A percentile compares a stretch with the other conserved stretches of the same genome.
Evolutionary conservation across 1,284 basidiomycete species (phyloP).

Genomic region (Boletus mariae): DNA sequence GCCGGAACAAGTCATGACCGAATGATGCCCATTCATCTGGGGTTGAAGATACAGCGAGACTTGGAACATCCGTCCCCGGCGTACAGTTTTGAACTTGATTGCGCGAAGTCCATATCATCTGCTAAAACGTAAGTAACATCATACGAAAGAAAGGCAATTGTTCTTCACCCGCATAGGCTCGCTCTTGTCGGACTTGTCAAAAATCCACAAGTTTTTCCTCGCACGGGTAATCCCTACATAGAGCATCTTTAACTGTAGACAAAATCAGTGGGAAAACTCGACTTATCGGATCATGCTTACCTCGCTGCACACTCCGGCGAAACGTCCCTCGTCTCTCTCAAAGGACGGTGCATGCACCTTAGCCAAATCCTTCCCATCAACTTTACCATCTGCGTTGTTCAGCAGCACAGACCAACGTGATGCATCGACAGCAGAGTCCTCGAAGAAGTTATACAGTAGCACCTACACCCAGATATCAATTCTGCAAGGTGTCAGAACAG

Average conservation of each 20-base stretch:
- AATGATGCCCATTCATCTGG: conserved; percentile 52
- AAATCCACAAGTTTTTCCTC: conserved; percentile 64
- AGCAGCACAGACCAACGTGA: conserved; percentile 53
- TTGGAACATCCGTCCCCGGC: conserved; percentile 27
- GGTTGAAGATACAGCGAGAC: conserved; percentile 46
- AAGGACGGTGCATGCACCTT: conserved; percentile 43
- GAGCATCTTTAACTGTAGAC: conserved; percentile 55
- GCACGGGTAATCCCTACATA: conserved; percentile 72
- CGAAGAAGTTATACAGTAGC: conserved; percentile 67
- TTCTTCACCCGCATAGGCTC: conserved; percentile 55
- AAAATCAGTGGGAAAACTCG: not conserved
- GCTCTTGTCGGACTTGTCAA: conserved; percentile 54
- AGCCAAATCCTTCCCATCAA: conserved; percentile 14
- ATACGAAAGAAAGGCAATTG: not conserved
- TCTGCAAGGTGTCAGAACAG: not conserved
- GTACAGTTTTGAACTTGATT: no score
- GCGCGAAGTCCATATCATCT: conserved; percentile 47
- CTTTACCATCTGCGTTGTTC: conserved; percentile 36
- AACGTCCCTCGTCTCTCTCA: conserved; percentile 42
- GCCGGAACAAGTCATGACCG: conserved; percentile 51
- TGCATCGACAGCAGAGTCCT: conserved; percentile 50
- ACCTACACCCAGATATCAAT: conserved; percentile 42
- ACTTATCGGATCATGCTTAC: conserved; percentile 29
- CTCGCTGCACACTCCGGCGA: conserved; percentile 59
- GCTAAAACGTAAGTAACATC: not conserved